These are phyloP conservation scores for Aspergillus clavatus DNA, from an alignment of 2,329 filamentous ascomycete genomes.

Conservation along the genomic window DNA sequence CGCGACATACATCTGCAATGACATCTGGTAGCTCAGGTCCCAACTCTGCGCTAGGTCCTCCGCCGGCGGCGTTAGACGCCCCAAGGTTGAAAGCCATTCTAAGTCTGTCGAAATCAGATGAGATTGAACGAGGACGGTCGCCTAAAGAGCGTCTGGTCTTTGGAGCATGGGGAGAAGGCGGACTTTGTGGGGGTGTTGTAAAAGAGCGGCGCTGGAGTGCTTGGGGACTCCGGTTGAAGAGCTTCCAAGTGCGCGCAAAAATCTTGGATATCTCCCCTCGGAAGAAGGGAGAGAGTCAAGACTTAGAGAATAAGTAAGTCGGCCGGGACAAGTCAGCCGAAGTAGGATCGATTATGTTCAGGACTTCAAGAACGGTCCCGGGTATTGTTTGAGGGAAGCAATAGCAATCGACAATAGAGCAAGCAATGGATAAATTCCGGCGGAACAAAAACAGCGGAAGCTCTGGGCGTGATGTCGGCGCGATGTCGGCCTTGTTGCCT, in stretches of 20 bases:
- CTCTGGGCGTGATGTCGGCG: conserved; percentile 12
- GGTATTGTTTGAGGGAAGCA: no score
- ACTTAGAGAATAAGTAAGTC: not conserved
- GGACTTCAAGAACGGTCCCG: no score
- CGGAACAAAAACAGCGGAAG: conserved; percentile 20
- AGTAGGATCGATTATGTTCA: no score
- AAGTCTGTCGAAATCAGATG: conserved; percentile 33
- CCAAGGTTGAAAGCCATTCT: conserved; percentile 63
- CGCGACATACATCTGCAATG: conserved; percentile 65
- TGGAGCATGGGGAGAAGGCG: conserved; percentile 38
- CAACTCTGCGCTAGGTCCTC: conserved; percentile 40
- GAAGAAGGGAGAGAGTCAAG: conserved; percentile 16
- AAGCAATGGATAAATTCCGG: not conserved
- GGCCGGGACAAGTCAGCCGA: not conserved
- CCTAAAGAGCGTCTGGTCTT: conserved; percentile 30
- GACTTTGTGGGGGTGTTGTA: conserved; percentile 29
- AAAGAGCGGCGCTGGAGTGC: conserved; percentile 43
- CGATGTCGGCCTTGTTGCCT: conserved; percentile 14
- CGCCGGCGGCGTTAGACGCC: conserved; percentile 41
- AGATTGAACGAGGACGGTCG: conserved; percentile 35
- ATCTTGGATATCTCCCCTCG: conserved; percentile 35
- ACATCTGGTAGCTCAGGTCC: conserved; percentile 71
- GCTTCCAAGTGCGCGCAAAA: conserved; percentile 41
- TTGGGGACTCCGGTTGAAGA: conserved; percentile 41
- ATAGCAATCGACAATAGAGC: not conserved